Percentiles rank a stretch among this genome's conserved stretches.
Evolutionary conservation across 2,329 filamentous ascomycete species (phyloP).

Genomic region (Dothideomycetes sp.): DNA sequence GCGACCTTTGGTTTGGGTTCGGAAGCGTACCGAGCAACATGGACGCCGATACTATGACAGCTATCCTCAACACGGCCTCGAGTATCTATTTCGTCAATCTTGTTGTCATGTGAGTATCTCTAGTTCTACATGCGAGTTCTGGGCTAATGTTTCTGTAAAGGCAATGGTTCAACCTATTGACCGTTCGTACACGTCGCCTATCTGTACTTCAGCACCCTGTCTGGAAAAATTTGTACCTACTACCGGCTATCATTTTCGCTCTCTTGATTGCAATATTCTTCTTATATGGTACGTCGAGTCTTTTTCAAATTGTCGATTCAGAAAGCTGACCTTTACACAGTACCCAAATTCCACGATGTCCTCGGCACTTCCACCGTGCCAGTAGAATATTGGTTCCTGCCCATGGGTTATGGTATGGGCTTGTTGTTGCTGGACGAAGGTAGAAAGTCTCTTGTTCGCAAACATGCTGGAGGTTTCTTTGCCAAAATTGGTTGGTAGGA

Average conservation of each 20-base stretch:
- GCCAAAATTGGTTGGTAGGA: slow-evolving; percentile 58
- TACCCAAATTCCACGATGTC: slow-evolving; percentile 50
- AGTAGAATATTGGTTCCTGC: slow-evolving; percentile 66
- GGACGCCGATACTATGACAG: slow-evolving; percentile 40
- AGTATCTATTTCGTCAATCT: slow-evolving; percentile 73
- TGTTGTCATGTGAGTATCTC: slow-evolving; percentile 55
- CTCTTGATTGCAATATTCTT: slow-evolving; percentile 57
- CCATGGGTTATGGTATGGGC: slow-evolving; percentile 57
- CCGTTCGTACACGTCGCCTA: slow-evolving; percentile 48
- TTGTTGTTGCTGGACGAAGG: slow-evolving; percentile 56
- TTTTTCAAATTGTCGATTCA: too few species aligned
- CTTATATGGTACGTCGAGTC: too few species aligned
- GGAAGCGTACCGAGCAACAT: slow-evolving; percentile 39
- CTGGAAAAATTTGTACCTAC: slow-evolving; percentile 54
- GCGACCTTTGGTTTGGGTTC: slow-evolving; percentile 57
- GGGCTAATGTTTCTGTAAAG: slow-evolving; percentile 19
- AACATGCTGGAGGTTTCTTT: slow-evolving; percentile 45
- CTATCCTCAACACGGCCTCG: slow-evolving; percentile 51
- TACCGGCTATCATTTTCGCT: slow-evolving; percentile 60
- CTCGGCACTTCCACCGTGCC: slow-evolving; percentile 54
- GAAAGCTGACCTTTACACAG: too few species aligned
- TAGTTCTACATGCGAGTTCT: background rate
- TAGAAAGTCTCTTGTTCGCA: slow-evolving; percentile 52
- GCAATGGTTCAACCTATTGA: slow-evolving; percentile 67
- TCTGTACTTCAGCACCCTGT: slow-evolving; percentile 64